Evolutionary conservation across 2,329 filamentous ascomycete genomes (phyloP).

Genomic region (Didymella sp.): DNA sequence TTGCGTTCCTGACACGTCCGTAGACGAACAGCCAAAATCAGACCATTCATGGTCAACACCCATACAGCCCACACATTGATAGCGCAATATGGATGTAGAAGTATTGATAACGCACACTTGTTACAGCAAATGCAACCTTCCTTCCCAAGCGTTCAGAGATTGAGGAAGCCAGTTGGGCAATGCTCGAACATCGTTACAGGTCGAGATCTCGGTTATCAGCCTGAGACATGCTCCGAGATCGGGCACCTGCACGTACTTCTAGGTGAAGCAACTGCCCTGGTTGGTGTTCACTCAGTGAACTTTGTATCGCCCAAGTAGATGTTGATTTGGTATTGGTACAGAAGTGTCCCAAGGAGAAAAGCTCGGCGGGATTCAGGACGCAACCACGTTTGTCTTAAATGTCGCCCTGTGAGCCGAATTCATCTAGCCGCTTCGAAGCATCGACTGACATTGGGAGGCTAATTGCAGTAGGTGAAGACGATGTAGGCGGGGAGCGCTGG

Average conservation of each 20-base stretch:
- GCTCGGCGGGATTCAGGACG: background rate
- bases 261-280: background rate
- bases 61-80: background rate
- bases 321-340: background rate
- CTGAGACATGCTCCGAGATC: background rate
- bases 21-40: too few relatives aligned
- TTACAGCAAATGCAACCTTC: background rate
- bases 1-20: background rate
- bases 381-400: background rate
- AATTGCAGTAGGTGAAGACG: background rate
- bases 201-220: background rate
- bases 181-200: background rate
- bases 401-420: background rate
- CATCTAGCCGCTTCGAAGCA: conserved; percentile 6
- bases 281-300: background rate
- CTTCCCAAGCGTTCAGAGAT: background rate
- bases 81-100: background rate
- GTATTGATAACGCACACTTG: background rate
- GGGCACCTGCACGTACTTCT: background rate
- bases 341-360: background rate
- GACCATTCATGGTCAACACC: background rate
- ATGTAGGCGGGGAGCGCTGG: background rate
- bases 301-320: background rate
- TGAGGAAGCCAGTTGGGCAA: background rate
- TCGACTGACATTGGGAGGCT: background rate